phyloP scores from a whole-genome alignment of 1,284 basidiomycete species.

The Rhodotorula mucilaginosa region DNA sequence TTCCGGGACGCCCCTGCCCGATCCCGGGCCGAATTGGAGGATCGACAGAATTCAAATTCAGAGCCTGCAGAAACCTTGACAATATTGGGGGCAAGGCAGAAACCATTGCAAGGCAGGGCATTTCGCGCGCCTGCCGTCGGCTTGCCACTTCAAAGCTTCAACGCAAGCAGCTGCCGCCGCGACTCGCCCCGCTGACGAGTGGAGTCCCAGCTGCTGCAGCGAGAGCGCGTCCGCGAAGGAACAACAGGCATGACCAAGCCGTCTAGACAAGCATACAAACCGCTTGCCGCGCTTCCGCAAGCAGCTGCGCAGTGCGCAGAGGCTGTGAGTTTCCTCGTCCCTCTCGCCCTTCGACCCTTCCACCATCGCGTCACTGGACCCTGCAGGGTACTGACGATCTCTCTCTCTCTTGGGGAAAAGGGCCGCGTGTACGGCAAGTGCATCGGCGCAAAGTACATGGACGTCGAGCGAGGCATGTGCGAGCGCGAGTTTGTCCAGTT shows the following conservation, averaged over 20 bases:
- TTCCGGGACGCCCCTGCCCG: too few relatives aligned
- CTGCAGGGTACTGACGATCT: neutral
- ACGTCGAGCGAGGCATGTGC: constrained; percentile 53
- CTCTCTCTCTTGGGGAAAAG: constrained; percentile 37
- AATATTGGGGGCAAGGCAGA: too few relatives aligned
- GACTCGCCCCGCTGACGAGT: too few relatives aligned
- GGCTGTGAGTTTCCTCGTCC: constrained; percentile 1
- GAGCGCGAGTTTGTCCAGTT: constrained; percentile 52
- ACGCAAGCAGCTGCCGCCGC: too few relatives aligned
- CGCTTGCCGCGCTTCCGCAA: constrained; percentile 15
- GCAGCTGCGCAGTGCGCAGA: constrained; percentile 18
- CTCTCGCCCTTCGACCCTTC: neutral
- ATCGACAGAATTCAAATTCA: too few relatives aligned
- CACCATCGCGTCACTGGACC: neutral
- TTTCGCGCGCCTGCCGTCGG: too few relatives aligned
- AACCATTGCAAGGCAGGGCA: too few relatives aligned
- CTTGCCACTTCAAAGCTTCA: too few relatives aligned
- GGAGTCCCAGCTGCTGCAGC: too few relatives aligned
- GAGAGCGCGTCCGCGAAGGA: too few relatives aligned
- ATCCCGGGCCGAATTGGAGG: too few relatives aligned
- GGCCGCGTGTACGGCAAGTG: constrained; percentile 52
- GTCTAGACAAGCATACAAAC: constrained; percentile 8
- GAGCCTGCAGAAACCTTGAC: too few relatives aligned
- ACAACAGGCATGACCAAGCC: neutral
- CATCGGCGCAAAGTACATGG: constrained; percentile 51